Evolutionary conservation across 192 early-diverging fungal species (phyloP).

Genomic region (Backusella westeae): DNA sequence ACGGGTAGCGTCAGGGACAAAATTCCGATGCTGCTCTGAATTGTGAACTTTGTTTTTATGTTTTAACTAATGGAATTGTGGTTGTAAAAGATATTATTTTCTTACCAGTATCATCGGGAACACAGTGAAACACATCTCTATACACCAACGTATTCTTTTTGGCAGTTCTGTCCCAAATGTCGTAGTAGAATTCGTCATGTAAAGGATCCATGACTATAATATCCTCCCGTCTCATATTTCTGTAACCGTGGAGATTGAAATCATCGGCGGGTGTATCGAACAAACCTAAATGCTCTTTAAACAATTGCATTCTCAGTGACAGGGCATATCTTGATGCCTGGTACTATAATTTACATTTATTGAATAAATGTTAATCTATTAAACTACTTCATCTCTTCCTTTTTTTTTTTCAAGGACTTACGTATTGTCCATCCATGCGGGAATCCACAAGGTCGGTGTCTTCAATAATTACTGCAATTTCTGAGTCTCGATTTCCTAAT

Average conservation of each 20-base stretch:
- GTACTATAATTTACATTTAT: slow-evolving; percentile 38
- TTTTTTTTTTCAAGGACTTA: slow-evolving; percentile 9
- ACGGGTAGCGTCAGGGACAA: slow-evolving; percentile 43
- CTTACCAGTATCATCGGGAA: slow-evolving; percentile 76
- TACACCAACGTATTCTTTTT: slow-evolving; percentile 64
- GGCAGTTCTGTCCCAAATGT: slow-evolving; percentile 63
- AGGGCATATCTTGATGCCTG: slow-evolving; percentile 69
- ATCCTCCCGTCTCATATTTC: slow-evolving; percentile 15
- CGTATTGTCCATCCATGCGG: slow-evolving; percentile 67
- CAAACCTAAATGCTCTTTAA: slow-evolving; percentile 83
- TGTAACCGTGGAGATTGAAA: neutral
- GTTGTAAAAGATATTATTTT: neutral
- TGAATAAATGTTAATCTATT: neutral
- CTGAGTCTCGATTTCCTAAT: slow-evolving; percentile 83
- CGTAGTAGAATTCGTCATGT: slow-evolving; percentile 59
- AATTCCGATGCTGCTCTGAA: slow-evolving; percentile 47
- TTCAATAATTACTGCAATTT: slow-evolving; percentile 82
- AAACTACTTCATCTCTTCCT: neutral
- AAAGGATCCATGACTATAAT: slow-evolving; percentile 54
- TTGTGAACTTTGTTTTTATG: slow-evolving; percentile 32
- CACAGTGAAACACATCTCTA: slow-evolving; percentile 76
- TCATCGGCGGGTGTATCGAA: slow-evolving; percentile 25
- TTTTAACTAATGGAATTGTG: neutral
- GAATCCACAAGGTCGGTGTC: slow-evolving; percentile 69
- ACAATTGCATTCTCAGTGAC: slow-evolving; percentile 70